Percentiles rank a stretch among this genome's conserved stretches.
Evolutionary conservation across 305 asterid species (phyloP).

Genomic region (Fraxinus platypoda): DNA sequence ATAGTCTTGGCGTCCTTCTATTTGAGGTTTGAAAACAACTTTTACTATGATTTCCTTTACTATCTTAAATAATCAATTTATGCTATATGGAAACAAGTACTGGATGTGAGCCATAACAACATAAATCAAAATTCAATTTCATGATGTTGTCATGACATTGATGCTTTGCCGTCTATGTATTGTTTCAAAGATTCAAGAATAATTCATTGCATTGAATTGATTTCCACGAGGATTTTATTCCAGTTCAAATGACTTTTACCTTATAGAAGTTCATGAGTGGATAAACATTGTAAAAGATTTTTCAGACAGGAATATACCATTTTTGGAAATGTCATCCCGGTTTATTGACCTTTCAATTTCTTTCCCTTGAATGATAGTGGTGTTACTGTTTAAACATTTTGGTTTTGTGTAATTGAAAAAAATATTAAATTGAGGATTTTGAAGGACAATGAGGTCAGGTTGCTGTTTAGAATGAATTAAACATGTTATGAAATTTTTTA

Average conservation of each 20-base stretch:
- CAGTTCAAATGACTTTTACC: conserved; percentile 12
- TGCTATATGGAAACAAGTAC: conserved; percentile 16
- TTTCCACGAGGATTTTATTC: conserved; percentile 17
- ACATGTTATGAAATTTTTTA: not conserved
- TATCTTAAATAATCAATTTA: conserved; percentile 16
- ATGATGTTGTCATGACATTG: not conserved
- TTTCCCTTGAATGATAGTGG: not conserved
- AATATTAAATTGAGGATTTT: conserved; percentile 5
- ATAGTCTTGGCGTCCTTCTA: conserved; percentile 85
- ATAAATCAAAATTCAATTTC: not conserved
- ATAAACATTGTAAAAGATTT: not conserved
- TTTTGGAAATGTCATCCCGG: not conserved
- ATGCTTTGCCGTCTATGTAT: not conserved
- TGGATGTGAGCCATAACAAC: not conserved
- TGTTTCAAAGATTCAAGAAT: not conserved
- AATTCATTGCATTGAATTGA: conserved; percentile 5
- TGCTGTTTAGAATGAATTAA: not conserved
- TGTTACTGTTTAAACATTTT: not conserved
- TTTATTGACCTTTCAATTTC: not conserved
- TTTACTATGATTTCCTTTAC: conserved; percentile 21
- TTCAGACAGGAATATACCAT: not conserved
- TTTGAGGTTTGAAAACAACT: conserved; percentile 78
- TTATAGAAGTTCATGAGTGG: conserved; percentile 5
- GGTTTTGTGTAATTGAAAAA: not conserved
- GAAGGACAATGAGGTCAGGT: conserved; percentile 7